Evolutionary conservation across 2,329 filamentous ascomycete genomes (phyloP), one percentile per base, ranked within the genome.

Genomic region (Colletotrichum sp.): DNA sequence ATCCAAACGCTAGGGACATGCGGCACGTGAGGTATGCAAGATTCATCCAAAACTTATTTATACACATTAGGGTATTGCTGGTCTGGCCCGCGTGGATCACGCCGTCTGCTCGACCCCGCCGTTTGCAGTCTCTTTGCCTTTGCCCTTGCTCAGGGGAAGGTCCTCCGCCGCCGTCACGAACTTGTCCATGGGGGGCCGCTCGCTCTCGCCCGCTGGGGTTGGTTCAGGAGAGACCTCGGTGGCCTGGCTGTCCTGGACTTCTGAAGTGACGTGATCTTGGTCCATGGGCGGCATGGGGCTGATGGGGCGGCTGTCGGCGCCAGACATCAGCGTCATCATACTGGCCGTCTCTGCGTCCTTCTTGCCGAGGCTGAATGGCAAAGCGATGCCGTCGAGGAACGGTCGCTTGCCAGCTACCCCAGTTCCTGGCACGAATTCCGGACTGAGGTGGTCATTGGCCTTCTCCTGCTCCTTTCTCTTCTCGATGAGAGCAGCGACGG

Each of bases 361-460:
- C 78, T 90, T 90, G 69, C 90, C 89, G 16, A 96, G 83, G 72
- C 91, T 94, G 81, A 96, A 96, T 0, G 94, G 94, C 79, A 95
- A 90, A 0, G 94, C 94, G 30, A 95, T 90, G 1, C 94, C 93
- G 24, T 91, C 92, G 8, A 94, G 87, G 62, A 92, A 92, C 0
- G 94, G 93, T 4, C 94, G 87, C 80, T 93, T 94, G 7, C 90
- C 90, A 0, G 89, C 87, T 5, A 89, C 87, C 0, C 89, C 90
- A 0, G 91, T 86, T 77, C 88, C 84, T 60, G 89, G 84, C 1
- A 83, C 80, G 65, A 86, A 86, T 34, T 86, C 80, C 0, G 87
- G 84, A 10, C 87, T 88, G 34, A 87, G 85, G 0, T 89, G 85
- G 1, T 87, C 87, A 5, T 73, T 70, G 12, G 75, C 69, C 24